Evolutionary conservation across 192 early-diverging fungal species (phyloP), one percentile per base, ranked within the genome.

Genomic region (Linnemannia zychae): DNA sequence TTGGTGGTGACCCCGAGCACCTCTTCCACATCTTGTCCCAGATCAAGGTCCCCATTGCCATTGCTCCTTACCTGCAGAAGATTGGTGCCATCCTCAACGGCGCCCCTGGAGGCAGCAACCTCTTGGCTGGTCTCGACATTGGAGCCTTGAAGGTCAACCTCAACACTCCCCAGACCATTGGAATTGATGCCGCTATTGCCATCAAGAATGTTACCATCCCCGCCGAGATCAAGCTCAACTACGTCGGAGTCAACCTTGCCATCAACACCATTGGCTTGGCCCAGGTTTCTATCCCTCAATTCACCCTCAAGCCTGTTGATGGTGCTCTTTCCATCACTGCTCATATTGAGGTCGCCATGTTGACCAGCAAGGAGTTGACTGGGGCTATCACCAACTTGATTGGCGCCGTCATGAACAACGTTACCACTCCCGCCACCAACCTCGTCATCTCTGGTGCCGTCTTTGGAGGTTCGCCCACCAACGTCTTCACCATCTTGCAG

Each of bases 11-110:
- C 47, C 75, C 76, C 50, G 46, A 85, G 65, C 83, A 79, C 68
- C 78, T 85, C 70, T 85, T 85, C 78, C 77, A 79, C 34, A 85
- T 85, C 49, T 31, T 85, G 52, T 79, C 77, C 17, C 77, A 85
- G 71, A 46, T 85, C 78, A 85, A 79, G 78, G 46, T 79, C 17
- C 76, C 72, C 52, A 44, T 85, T 60, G 67, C 83, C 48, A 57
- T 85, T 40, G 83, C 83, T 48, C 83, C 83, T 47, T 72, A 72
- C 70, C 40, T 85, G 77, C 67, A 85, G 49, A 66, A 79, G 70
- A 68, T 79, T n/a, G 74, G 78, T 46, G 63, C 72, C 37, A 34
- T 78, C 17, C 31, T 84, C 52, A 77, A 60, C 28, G 81, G 76
- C 36, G 71, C 52, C 18, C 1, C 50, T 20, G 73, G 53, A n/a